Base-by-base conservation (phyloP, 2,329 filamentous ascomycete species). In the Colletotrichum brevisporum region DNA sequence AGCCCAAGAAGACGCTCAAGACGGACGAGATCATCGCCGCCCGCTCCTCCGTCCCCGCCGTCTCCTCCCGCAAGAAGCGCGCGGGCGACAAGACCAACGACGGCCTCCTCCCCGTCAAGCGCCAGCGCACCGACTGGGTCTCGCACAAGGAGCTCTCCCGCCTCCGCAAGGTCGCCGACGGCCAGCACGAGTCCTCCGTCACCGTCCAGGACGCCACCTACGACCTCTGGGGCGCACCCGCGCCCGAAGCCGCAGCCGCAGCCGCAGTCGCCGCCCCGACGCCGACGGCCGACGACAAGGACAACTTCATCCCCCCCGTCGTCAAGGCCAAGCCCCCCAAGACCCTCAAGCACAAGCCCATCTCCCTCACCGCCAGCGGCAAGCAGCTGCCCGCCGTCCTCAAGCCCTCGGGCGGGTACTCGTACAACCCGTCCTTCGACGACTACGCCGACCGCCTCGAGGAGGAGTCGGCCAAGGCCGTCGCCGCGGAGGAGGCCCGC, bases 11-110 rank as follows among this genome's bases (percentile, higher is more conserved):
- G 83, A 86, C 88, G 5, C 88, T 99, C 73, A 97, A 94, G 81
- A 91, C 91, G 72, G 95, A 99, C 78, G 93, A 98, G 78, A 98
- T 99, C 72, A 90, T 99, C 74, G 91, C 92, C 36, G 87, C 91
- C 76, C 91, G 96, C 71, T 98, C 95, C 43, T 91, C 90, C 13
- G 88, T 98, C 9, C 92, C 94, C 4, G 91, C 93, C 13, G 88
- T 99, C 6, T 88, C 92, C 26, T 87, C 89, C 71, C 90, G 92
- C 74, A 99, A 98, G 83, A 91, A 95, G 58, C 67, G 63, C 47
- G 57, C 58, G n/a, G 50, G 52, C 53, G 56, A 66, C 27, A 92
- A 90, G 76, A 89, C 92, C 10, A 90, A 89, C 18, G 90, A 97
- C 76, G 92, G 94, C 48, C 83, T 95, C 41, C 82, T 95, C 56